phyloP scores from a whole-genome alignment of 352 stramenopile genomes.

The Globisporangium parvum region DNA sequence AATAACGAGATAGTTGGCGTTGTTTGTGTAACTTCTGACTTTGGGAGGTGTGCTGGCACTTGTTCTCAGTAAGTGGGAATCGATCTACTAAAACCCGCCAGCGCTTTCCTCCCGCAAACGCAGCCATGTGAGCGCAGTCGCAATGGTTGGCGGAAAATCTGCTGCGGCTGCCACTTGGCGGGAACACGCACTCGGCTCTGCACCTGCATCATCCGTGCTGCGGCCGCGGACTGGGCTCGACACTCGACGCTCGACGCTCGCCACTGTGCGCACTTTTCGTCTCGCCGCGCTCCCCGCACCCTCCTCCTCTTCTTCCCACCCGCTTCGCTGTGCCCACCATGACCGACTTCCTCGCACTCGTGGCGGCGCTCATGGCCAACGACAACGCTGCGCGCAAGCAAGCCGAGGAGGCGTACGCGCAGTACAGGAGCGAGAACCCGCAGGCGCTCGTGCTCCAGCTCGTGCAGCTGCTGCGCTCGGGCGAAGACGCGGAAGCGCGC shows the following conservation, averaged over 20 bases:
- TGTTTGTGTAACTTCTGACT: no score
- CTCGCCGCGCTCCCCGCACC: not conserved
- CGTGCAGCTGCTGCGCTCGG: slow-evolving; percentile 49
- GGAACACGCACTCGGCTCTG: not conserved
- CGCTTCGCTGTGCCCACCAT: slow-evolving; percentile 17
- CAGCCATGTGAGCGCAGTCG: not conserved
- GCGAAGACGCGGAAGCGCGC: slow-evolving; percentile 53
- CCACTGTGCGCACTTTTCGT: slow-evolving; percentile 1
- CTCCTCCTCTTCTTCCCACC: not conserved
- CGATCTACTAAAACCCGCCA: no score
- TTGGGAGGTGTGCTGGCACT: no score
- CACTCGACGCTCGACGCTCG: no score
- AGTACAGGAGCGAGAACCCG: slow-evolving; percentile 59
- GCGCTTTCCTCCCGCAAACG: not conserved
- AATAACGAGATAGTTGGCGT: no score
- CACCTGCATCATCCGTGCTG: not conserved
- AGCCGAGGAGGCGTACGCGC: slow-evolving; percentile 70
- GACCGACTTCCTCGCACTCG: slow-evolving; percentile 64
- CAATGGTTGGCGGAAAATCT: not conserved
- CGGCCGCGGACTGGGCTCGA: not conserved
- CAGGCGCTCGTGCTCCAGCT: slow-evolving; percentile 60
- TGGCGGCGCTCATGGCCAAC: slow-evolving; percentile 70
- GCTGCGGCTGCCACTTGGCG: not conserved
- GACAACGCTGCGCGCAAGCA: slow-evolving; percentile 70
- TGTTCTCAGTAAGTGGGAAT: no score